Evolutionary conservation across 495 filamentous ascomycete genomes (phyloP).

Genomic region (Penicillium riverlandense): DNA sequence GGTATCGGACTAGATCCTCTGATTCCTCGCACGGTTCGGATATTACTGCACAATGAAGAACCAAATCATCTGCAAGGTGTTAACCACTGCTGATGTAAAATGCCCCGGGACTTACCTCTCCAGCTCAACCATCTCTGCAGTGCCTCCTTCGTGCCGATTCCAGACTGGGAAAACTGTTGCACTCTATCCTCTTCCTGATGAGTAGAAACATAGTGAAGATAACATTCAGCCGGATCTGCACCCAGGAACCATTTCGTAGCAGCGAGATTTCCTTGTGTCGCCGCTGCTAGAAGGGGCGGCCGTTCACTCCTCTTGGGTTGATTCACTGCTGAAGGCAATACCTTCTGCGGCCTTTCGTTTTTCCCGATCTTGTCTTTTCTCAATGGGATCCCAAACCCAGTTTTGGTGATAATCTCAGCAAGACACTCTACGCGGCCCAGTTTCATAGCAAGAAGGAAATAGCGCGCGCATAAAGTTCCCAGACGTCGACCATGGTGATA

Average conservation of each 20-base stretch:
- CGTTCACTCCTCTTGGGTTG: conserved; percentile 37
- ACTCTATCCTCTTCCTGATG: conserved; percentile 49
- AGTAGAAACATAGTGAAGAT: conserved; percentile 53
- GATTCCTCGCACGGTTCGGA: conserved; percentile 30
- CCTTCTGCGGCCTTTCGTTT: conserved; percentile 44
- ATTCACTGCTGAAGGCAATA: conserved; percentile 18
- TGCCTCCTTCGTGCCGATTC: conserved; percentile 51
- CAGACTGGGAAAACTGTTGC: conserved; percentile 43
- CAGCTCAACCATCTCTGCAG: conserved; percentile 53
- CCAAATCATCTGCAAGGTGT: conserved; percentile 42
- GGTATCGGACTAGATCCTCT: conserved; percentile 50
- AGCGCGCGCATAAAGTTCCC: neutral
- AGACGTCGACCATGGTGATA: neutral
- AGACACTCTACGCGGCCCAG: conserved; percentile 38
- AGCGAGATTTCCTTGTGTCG: conserved; percentile 47
- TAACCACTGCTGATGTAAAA: neutral
- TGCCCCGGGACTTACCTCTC: conserved; percentile 29
- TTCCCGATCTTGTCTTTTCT: conserved; percentile 45
- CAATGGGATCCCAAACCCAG: conserved; percentile 58
- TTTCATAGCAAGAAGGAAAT: conserved; percentile 34
- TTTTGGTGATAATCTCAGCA: conserved; percentile 41
- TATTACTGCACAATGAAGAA: conserved; percentile 60
- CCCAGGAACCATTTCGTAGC: conserved; percentile 64
- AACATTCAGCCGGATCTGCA: conserved; percentile 53
- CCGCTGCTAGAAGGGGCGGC: conserved; percentile 55